Percentiles rank a stretch among this genome's conserved stretches.
These are phyloP conservation scores for Obelidium mucronatum DNA, from an alignment of 192 early-diverging fungal genomes.

Conservation along the genomic window DNA sequence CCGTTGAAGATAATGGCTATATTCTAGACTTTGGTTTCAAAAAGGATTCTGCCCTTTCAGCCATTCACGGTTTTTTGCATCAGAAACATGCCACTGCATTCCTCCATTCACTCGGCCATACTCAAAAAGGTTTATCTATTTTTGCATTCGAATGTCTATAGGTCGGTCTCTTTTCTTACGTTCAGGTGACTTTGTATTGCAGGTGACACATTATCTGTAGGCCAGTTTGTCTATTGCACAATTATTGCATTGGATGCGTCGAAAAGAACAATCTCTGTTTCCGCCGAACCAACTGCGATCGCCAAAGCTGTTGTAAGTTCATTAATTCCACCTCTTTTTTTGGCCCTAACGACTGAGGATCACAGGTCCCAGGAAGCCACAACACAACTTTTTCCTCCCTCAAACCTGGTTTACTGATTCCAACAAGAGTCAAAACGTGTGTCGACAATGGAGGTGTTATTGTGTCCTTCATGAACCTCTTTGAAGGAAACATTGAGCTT, in stretches of 20 bases:
- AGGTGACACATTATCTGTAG: slow-evolving; percentile 58
- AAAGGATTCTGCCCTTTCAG: not conserved
- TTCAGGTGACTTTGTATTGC: not conserved
- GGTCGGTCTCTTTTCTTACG: no score
- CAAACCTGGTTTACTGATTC: slow-evolving; percentile 80
- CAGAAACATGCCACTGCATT: slow-evolving; percentile 61
- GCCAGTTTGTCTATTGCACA: slow-evolving; percentile 75
- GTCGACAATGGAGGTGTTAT: slow-evolving; percentile 70
- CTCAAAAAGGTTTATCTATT: not conserved
- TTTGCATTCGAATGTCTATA: no score
- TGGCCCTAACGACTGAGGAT: not conserved
- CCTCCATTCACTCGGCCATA: not conserved
- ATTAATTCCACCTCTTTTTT: not conserved
- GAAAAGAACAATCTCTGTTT: slow-evolving; percentile 70
- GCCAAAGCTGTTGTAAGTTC: slow-evolving; percentile 50
- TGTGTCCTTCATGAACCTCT: slow-evolving; percentile 83
- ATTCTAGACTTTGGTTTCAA: slow-evolving; percentile 79
- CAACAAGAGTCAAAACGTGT: slow-evolving; percentile 65
- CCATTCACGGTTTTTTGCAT: slow-evolving; percentile 70
- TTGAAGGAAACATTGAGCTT: slow-evolving; percentile 75
- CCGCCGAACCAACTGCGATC: slow-evolving; percentile 67
- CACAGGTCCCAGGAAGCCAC: slow-evolving; percentile 50
- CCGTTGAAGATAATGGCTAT: slow-evolving; percentile 94
- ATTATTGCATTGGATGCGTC: slow-evolving; percentile 69
- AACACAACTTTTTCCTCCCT: slow-evolving; percentile 75